Percentiles rank a stretch among this genome's conserved stretches.
These are phyloP conservation scores for Penicillium taxi DNA, from an alignment of 495 filamentous ascomycete species.

Conservation along the genomic window DNA sequence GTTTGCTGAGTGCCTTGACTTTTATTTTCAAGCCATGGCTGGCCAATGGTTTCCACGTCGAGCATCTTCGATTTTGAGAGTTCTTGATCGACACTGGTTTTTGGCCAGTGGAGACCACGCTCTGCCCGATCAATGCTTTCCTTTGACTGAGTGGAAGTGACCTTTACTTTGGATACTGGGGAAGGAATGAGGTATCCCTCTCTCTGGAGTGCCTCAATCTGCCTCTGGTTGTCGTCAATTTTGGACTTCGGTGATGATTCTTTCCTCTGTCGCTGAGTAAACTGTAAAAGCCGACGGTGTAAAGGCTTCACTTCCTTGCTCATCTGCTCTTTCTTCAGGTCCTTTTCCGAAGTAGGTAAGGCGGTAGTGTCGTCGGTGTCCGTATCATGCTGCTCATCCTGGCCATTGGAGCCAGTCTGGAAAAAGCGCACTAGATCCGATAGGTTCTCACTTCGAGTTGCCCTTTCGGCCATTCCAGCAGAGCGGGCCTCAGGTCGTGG, in stretches of 20 bases:
- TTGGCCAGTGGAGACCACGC: slow-evolving; percentile 11
- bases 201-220: slow-evolving; percentile 31
- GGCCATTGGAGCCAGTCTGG: no score
- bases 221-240: slow-evolving; percentile 22
- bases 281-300: slow-evolving; percentile 35
- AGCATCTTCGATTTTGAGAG: slow-evolving; percentile 26
- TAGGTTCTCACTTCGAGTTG: slow-evolving; percentile 26
- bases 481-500: slow-evolving; percentile 20
- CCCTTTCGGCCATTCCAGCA: slow-evolving; percentile 18
- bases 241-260: slow-evolving; percentile 20
- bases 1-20: slow-evolving; percentile 11
- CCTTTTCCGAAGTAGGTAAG: slow-evolving; percentile 8
- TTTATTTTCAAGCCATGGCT: slow-evolving; percentile 32
- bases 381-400: no score
- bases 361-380: no score
- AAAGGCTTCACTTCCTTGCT: slow-evolving; percentile 23
- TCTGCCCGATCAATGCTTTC: slow-evolving; percentile 15
- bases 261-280: slow-evolving; percentile 34
- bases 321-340: slow-evolving; percentile 5
- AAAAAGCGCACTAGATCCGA: slow-evolving; percentile 35
- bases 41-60: slow-evolving; percentile 36
- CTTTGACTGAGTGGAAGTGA: slow-evolving; percentile 7
- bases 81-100: slow-evolving; percentile 10
- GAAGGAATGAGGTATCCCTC: slow-evolving; percentile 26
- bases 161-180: slow-evolving; percentile 7